Percentiles rank a stretch among this genome's conserved stretches.
These are phyloP conservation scores for Metschnikowia vanudenii DNA, from an alignment of 805 yeast species.

Conservation along the genomic window DNA sequence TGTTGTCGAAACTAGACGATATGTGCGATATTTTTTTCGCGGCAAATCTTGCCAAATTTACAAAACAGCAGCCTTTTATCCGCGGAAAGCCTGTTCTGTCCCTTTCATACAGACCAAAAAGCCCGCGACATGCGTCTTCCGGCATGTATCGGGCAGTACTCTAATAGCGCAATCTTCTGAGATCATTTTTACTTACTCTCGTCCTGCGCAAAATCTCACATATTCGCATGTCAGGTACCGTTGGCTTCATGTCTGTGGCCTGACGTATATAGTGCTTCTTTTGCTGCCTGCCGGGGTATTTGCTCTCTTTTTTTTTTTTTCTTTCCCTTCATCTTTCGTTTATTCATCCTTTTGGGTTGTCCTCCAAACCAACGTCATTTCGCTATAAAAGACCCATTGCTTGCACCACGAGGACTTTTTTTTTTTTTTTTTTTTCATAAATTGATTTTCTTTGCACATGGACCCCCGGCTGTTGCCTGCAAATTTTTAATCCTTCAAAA, in stretches of 20 bases:
- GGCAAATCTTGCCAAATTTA: not conserved
- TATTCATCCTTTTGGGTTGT: too few relatives aligned
- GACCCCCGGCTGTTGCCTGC: slow-evolving; percentile 1
- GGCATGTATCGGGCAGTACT: slow-evolving; percentile 3
- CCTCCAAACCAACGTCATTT: too few relatives aligned
- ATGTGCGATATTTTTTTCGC: not conserved
- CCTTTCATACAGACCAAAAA: not conserved
- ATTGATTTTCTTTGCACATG: not conserved
- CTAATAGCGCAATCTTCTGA: slow-evolving; percentile 11
- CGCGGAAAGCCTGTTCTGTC: not conserved
- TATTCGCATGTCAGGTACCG: slow-evolving; percentile 15
- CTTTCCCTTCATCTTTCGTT: not conserved
- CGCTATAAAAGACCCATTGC: not conserved
- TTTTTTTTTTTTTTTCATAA: not conserved
- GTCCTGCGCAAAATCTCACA: slow-evolving; percentile 14
- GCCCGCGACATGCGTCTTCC: slow-evolving; percentile 5
- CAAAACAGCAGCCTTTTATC: not conserved
- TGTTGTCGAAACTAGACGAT: too few relatives aligned
- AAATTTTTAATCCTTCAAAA: not conserved
- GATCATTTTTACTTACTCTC: slow-evolving; percentile 7
- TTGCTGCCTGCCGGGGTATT: slow-evolving; percentile 8
- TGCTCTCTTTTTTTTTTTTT: slow-evolving; percentile 1
- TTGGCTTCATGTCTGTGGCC: slow-evolving; percentile 2
- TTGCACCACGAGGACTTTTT: not conserved
- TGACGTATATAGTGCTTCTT: slow-evolving; percentile 9